A percentile compares a stretch with the other conserved stretches of the same genome.
Evolutionary conservation across 805 yeast genomes (phyloP).

Genomic region (Wickerhamomyces hampshirensis): DNA sequence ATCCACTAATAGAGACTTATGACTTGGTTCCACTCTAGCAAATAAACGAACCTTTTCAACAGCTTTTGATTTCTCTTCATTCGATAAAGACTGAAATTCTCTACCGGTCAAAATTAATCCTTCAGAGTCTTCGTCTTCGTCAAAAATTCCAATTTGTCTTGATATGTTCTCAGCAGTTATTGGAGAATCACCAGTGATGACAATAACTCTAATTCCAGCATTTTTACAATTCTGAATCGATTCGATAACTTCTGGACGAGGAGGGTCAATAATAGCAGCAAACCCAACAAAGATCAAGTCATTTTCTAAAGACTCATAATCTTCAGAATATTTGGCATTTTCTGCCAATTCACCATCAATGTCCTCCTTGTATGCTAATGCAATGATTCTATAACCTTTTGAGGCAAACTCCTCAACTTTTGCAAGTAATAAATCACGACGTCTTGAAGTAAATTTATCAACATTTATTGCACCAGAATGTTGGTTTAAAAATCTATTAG

Average conservation of each 20-base stretch:
- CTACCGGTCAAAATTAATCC: slow-evolving; percentile 35
- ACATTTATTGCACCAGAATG: slow-evolving; percentile 15
- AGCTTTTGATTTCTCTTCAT: slow-evolving; percentile 35
- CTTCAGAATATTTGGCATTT: slow-evolving; percentile 26
- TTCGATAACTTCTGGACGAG: slow-evolving; percentile 33
- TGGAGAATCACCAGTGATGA: slow-evolving; percentile 53
- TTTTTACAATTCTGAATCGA: slow-evolving; percentile 31
- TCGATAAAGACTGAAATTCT: slow-evolving; percentile 30
- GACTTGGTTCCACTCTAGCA: slow-evolving; percentile 55
- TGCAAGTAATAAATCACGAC: slow-evolving; percentile 27
- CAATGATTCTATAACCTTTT: slow-evolving; percentile 27
- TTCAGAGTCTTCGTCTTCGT: slow-evolving; percentile 21
- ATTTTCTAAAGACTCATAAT: slow-evolving; percentile 31
- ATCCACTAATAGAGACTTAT: slow-evolving; percentile 48
- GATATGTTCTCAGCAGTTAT: slow-evolving; percentile 49
- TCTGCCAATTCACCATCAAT: slow-evolving; percentile 27
- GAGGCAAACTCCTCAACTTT: slow-evolving; percentile 36
- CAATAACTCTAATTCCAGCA: slow-evolving; percentile 41
- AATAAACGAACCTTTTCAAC: slow-evolving; percentile 41
- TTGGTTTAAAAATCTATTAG: slow-evolving; percentile 34
- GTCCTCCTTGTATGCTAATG: slow-evolving; percentile 32
- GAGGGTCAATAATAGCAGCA: slow-evolving; percentile 41
- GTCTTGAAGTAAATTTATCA: slow-evolving; percentile 28
- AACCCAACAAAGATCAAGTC: slow-evolving; percentile 34
- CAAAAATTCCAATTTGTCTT: slow-evolving; percentile 36